phyloP scores from a whole-genome alignment of 176 grass and related monocot genomes.

The Triticum dicoccoides region DNA sequence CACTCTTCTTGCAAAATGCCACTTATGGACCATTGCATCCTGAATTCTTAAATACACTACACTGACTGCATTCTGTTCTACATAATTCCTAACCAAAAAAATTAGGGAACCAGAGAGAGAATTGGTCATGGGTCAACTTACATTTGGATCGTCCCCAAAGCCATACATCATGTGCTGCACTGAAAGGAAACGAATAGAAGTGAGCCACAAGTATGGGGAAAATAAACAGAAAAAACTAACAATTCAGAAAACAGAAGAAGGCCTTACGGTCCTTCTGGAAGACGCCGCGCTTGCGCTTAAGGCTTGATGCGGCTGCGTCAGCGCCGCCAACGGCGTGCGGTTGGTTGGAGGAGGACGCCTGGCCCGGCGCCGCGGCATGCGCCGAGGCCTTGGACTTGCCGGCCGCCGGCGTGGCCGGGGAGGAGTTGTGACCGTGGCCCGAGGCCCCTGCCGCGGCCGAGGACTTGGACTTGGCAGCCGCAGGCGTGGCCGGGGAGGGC shows the following conservation, averaged over 20 bases:
- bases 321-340: slow-evolving; percentile 25
- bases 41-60: slow-evolving; percentile 9
- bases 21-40: background rate
- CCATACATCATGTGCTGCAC: slow-evolving; percentile 99
- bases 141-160: slow-evolving; percentile 93
- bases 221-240: background rate
- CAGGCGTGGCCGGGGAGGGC: slow-evolving; percentile 4
- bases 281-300: slow-evolving; percentile 92
- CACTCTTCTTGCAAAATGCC: background rate
- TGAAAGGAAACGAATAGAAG: slow-evolving; percentile 30
- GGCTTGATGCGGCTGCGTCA: slow-evolving; percentile 35
- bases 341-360: slow-evolving; percentile 28
- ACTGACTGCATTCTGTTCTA: background rate
- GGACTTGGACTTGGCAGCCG: slow-evolving; percentile 8
- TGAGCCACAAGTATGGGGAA: background rate
- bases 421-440: background rate
- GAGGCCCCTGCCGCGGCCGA: background rate
- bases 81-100: background rate
- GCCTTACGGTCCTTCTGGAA: slow-evolving; percentile 88
- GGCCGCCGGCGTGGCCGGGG: background rate
- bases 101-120: slow-evolving; percentile 6
- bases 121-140: slow-evolving; percentile 27
- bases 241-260: background rate
- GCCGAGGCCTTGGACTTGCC: slow-evolving; percentile 34
- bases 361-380: slow-evolving; percentile 14